Base-by-base conservation (phyloP, 495 filamentous ascomycete genomes). In the Bombardia bombarda region DNA sequence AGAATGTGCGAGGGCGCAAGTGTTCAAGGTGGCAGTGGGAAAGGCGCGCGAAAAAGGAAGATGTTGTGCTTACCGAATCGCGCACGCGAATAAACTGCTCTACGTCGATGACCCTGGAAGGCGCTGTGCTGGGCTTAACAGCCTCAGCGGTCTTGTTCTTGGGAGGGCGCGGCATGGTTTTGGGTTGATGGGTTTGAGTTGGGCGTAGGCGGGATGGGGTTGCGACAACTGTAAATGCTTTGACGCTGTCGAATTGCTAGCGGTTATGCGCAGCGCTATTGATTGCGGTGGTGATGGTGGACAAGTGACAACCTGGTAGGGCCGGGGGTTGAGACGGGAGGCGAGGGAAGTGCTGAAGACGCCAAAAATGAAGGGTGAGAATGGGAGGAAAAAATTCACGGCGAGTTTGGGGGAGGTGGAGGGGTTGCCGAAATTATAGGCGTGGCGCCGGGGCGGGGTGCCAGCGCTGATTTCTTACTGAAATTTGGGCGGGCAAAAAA, bases 1-100 rank as follows among this genome's bases (percentile, higher is more conserved):
- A 16, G 35, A 9, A 16, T n/a, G n/a, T n/a, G n/a, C n/a, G 10
- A 22, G 21, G 4, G 18, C 21, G 37, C 20, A 28, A 13, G 17
- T 14, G 8, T 35, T 32, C 22, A 23, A 19, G 37, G 32, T 37
- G 39, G 26, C 25, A 19, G 28, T 4, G 39, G 38, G 5, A 7
- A 37, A 45, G 35, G 41, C 45, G 48, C 38, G 39, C 43, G 47
- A 37, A 40, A 45, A 56, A 33, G 35, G 18, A 32, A 42, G 17
- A 18, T 40, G 30, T 32, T 36, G 35, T 19, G 59, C 70, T 70
- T 67, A 74, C 70, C 28, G 68, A 70, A 42, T 74, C 70, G 28
- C 70, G 62, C 30, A 74, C 69, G 42, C 67, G 59, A 34, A 72
- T 60, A 42, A 74, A 74, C 32, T 70, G 63, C 16, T 68, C 67